phyloP scores from a whole-genome alignment of 2,329 filamentous ascomycete genomes.

The Nemania sp. region DNA sequence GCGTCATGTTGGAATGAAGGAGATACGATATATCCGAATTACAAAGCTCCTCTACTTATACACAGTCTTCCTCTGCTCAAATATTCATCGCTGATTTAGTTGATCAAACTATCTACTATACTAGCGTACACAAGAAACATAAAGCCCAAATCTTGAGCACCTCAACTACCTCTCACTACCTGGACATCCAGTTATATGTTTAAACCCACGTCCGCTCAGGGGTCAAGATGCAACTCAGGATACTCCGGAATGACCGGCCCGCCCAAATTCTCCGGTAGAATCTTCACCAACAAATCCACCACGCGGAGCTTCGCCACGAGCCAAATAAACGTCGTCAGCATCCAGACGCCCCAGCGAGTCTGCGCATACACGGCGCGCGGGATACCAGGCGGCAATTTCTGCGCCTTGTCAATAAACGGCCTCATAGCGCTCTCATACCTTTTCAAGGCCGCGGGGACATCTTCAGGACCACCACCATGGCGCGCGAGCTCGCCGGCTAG shows the following conservation, averaged over 20 bases:
- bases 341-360: constrained; percentile 27
- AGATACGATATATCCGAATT: too few species aligned
- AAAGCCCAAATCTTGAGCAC: background rate
- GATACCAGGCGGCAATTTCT: constrained; percentile 36
- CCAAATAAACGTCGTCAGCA: constrained; percentile 28
- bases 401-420: constrained; percentile 49
- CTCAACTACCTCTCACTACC: too few species aligned
- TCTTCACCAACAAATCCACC: constrained; percentile 23
- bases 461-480: constrained; percentile 24
- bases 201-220: background rate
- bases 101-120: too few species aligned
- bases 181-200: too few species aligned
- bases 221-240: constrained; percentile 30
- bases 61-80: too few species aligned
- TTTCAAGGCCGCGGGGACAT: constrained; percentile 42
- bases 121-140: too few species aligned
- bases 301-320: constrained; percentile 33
- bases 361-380: constrained; percentile 30
- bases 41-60: too few species aligned
- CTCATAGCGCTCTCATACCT: constrained; percentile 50
- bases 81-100: too few species aligned
- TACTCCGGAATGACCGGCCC: constrained; percentile 34
- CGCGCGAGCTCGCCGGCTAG: constrained; percentile 56
- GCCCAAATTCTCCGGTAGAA: constrained; percentile 31
- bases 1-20: too few species aligned